Evolutionary conservation across 495 filamentous ascomycete genomes (phyloP), one percentile per base, ranked within the genome.

Genomic region (Aspergillus haitiensis): DNA sequence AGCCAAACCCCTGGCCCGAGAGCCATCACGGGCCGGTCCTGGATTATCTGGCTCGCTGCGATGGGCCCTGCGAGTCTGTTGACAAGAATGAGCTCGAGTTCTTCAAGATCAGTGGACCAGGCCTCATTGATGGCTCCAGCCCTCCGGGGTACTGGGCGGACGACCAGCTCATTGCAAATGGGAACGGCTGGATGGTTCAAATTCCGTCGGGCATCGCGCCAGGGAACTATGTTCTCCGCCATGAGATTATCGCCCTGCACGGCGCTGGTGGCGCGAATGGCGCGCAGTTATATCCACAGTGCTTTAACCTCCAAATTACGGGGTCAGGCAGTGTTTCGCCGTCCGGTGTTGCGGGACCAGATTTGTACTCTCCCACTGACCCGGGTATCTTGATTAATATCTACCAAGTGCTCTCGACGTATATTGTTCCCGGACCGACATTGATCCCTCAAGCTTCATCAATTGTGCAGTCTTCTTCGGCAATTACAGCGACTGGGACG

Each of bases 231-330:
- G 82, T 90, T 48, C 75, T 91, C n/a, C 84, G 88, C 16, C 84
- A 88, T 68, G 88, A 91, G 71, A 80, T 89, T 60, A 84, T 89
- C 52, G 87, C 86, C 4, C 80, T 89, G 2, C 86, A 89, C 75
- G 69, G 75, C 12, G 85, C 81, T 7, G 73, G 69, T 16, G 58
- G 66, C 8, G 60, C 62, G 5, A 75, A 81, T 61, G 86, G 85
- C 48, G 85, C 87, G 0, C 87, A 91, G 81, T 80, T 81, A 64
- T 91, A 91, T 62, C 87, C 86, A 6, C 78, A 86, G 60, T 91
- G 88, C 78, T 75, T 88, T 71, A 89, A 88, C 74, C 71, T 90
- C 44, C 75, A 82, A 58, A 71, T 91, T 58, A 82, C 80, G 2
- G 86, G 88, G 40, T 61, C 68, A 21, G 87, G 86, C n/a, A 77